Evolutionary conservation across 2,329 filamentous ascomycete genomes (phyloP).

Genomic region (Diaporthe vaccinii): DNA sequence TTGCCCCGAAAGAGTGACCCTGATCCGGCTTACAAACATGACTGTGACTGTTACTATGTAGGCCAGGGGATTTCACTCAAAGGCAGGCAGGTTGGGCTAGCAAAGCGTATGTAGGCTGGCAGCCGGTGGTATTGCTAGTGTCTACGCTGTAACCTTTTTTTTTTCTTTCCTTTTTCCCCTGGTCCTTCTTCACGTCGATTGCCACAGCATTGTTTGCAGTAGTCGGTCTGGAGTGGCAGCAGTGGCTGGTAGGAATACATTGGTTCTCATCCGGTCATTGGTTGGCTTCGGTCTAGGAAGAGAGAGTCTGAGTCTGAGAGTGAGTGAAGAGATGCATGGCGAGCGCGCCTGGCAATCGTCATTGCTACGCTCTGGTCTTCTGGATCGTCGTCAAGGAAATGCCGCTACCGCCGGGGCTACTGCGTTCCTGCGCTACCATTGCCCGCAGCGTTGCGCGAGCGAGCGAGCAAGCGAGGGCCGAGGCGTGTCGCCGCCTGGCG

Average conservation of each 20-base stretch:
- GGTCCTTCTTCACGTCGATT: not conserved
- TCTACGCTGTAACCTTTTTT: not conserved
- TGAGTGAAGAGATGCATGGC: not conserved
- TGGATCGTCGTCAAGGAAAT: not conserved
- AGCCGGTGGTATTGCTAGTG: not conserved
- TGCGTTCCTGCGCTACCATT: not conserved
- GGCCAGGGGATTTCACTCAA: not conserved
- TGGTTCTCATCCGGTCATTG: not conserved
- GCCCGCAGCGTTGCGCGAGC: slow-evolving; percentile 12
- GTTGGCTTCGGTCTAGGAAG: not conserved
- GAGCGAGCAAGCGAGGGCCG: slow-evolving; percentile 1
- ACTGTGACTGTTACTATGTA: not conserved
- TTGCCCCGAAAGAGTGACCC: slow-evolving; percentile 17
- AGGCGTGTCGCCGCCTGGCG: slow-evolving; percentile 22
- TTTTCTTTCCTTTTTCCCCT: not conserved
- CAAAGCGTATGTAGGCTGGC: not conserved
- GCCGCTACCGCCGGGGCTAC: slow-evolving; percentile 2
- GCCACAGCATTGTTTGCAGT: not conserved
- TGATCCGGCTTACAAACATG: slow-evolving; percentile 16
- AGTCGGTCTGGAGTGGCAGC: not conserved
- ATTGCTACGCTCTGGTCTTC: not conserved
- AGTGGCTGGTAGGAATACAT: not conserved
- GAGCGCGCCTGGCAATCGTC: not conserved
- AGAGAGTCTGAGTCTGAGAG: too few species aligned
- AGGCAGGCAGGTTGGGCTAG: not conserved